Percentiles rank a stretch among this genome's conserved stretches.
phyloP scores from a whole-genome alignment of 768 basidiomycete species.

The Xerocomus potaroensis region DNA sequence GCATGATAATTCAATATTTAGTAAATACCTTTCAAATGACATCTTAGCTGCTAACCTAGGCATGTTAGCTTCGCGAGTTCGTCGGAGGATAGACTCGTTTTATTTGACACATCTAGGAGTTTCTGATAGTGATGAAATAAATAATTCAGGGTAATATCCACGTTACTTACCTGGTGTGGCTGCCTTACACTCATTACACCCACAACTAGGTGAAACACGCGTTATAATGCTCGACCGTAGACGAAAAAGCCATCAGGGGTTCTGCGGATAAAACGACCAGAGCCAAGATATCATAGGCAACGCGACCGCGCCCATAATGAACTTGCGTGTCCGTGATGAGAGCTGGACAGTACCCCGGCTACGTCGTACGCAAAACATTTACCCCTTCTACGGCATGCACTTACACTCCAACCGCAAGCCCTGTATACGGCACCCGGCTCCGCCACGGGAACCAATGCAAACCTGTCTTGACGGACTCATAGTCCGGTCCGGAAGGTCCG shows the following conservation, averaged over 20 bases:
- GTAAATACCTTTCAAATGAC: background rate
- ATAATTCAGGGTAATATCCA: background rate
- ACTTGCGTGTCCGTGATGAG: slow-evolving; percentile 20
- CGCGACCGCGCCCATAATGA: slow-evolving; percentile 35
- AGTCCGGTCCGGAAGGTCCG: slow-evolving; percentile 76
- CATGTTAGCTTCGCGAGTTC: background rate
- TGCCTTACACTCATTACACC: slow-evolving; percentile 42
- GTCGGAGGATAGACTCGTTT: background rate
- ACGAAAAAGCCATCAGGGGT: slow-evolving; percentile 52
- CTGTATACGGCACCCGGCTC: slow-evolving; percentile 59
- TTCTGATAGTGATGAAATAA: background rate
- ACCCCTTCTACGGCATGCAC: slow-evolving; percentile 64
- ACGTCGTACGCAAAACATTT: slow-evolving; percentile 48
- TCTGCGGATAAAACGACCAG: slow-evolving; percentile 50
- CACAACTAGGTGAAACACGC: slow-evolving; percentile 45
- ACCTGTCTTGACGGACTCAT: slow-evolving; percentile 76
- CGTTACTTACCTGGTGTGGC: background rate
- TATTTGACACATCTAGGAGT: background rate
- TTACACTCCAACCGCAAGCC: slow-evolving; percentile 51
- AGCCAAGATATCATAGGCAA: slow-evolving; percentile 56
- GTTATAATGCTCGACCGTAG: slow-evolving; percentile 46
- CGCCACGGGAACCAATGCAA: slow-evolving; percentile 58
- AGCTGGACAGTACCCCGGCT: slow-evolving; percentile 22
- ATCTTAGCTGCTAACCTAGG: background rate
- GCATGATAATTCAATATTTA: background rate